phyloP scores from a whole-genome alignment of 1,284 basidiomycete genomes.

The Malassezia japonica region DNA sequence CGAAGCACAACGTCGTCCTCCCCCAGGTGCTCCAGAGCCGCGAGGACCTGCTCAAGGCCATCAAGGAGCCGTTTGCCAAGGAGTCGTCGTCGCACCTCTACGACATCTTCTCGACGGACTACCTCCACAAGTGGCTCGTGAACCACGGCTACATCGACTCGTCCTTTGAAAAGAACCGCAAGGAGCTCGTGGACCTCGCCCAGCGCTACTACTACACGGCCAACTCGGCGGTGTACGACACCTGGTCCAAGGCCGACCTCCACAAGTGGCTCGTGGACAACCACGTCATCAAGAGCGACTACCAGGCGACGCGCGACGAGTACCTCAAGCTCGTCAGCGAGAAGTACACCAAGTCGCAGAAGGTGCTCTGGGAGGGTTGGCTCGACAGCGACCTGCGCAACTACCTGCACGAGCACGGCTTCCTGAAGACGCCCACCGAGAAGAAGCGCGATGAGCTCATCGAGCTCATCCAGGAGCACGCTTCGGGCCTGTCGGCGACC shows the following conservation, averaged over 20 bases:
- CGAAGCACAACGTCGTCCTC: conserved; percentile 32
- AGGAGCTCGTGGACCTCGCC: conserved; percentile 33
- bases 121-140: conserved; percentile 45
- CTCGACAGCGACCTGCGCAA: conserved; percentile 37
- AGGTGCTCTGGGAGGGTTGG: conserved; percentile 35
- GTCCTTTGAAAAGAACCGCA: conserved; percentile 33
- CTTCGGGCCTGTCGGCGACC: conserved; percentile 20
- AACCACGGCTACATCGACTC: conserved; percentile 36
- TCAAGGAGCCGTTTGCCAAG: conserved; percentile 27
- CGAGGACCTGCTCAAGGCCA: conserved; percentile 31
- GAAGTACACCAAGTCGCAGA: conserved; percentile 28
- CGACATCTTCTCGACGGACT: conserved; percentile 38
- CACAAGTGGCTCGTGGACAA: conserved; percentile 36
- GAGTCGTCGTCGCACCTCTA: conserved; percentile 20
- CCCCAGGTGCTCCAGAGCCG: conserved; percentile 31
- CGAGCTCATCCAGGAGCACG: conserved; percentile 31
- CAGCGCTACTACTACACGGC: conserved; percentile 40
- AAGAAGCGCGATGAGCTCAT: conserved; percentile 40
- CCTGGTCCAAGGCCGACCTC: conserved; percentile 39
- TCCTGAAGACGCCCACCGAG: conserved; percentile 28
- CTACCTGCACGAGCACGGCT: conserved; percentile 35
- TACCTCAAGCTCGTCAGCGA: conserved; percentile 25
- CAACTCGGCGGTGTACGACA: conserved; percentile 35
- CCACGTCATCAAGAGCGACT: conserved; percentile 32
- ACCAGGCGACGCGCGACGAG: conserved; percentile 32